These are phyloP conservation scores for Sporothrix pallida DNA, from an alignment of 2,329 filamentous ascomycete species.

Conservation along the genomic window DNA sequence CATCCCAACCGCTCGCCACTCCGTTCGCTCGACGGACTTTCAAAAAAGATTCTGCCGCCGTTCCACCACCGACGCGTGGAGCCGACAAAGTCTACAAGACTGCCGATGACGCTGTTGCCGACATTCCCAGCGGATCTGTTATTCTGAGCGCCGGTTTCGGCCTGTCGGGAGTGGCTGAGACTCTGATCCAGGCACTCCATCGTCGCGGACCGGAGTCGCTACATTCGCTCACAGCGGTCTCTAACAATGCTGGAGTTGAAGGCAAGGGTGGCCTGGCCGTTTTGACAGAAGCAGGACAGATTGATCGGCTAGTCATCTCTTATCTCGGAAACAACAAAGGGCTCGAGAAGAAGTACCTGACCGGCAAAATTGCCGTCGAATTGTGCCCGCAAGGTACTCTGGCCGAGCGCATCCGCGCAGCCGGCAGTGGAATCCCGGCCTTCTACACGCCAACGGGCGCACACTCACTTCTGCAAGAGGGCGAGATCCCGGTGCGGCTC, in stretches of 20 bases:
- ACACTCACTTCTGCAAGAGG: constrained; percentile 50
- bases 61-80: background rate
- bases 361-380: constrained; percentile 75
- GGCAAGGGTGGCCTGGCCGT: constrained; percentile 67
- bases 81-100: constrained; percentile 69
- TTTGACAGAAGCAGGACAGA: constrained; percentile 71
- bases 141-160: constrained; percentile 82
- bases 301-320: constrained; percentile 74
- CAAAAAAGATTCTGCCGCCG: background rate
- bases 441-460: constrained; percentile 69
- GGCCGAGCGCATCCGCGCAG: constrained; percentile 73
- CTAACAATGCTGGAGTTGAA: constrained; percentile 17
- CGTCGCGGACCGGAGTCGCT: background rate
- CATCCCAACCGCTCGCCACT: background rate
- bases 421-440: constrained; percentile 76
- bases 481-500: constrained; percentile 56
- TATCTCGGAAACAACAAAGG: constrained; percentile 75
- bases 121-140: constrained; percentile 77
- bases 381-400: constrained; percentile 78
- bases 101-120: constrained; percentile 70
- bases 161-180: constrained; percentile 81
- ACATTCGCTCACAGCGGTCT: constrained; percentile 12
- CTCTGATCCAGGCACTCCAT: constrained; percentile 64
- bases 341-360: constrained; percentile 71
- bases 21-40: background rate